Percentiles rank a stretch among this genome's conserved stretches.
Conservation (phyloP, 2,329 filamentous ascomycete species). For the Cadophora malorum region DNA sequence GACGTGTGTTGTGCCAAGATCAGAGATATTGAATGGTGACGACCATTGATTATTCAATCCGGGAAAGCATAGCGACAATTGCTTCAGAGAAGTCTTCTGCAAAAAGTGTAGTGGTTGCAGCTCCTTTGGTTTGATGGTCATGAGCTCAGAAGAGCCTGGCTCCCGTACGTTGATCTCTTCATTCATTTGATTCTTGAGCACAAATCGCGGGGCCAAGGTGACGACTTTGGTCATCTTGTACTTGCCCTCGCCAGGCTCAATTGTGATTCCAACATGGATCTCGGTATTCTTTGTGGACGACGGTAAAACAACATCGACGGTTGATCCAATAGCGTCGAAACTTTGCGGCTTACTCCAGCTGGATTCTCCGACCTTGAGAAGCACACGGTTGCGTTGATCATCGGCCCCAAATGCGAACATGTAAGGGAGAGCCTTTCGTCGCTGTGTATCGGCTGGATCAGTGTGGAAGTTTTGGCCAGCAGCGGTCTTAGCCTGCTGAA, state of each 20-base stretch:
- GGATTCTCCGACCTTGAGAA: conserved; percentile 87
- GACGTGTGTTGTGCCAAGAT: conserved; percentile 89
- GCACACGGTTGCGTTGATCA: conserved; percentile 87
- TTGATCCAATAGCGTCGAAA: conserved; percentile 96
- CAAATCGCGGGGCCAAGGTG: conserved; percentile 88
- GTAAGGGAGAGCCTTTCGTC: conserved; percentile 81
- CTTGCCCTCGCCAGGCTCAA: conserved; percentile 92
- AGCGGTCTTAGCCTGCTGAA: conserved; percentile 81
- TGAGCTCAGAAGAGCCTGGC: conserved; percentile 85
- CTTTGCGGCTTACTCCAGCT: conserved; percentile 97
- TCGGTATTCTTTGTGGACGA: conserved; percentile 74
- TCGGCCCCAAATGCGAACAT: conserved; percentile 95
- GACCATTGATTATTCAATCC: conserved; percentile 98
- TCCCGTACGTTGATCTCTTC: conserved; percentile 92
- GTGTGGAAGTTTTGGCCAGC: conserved; percentile 77
- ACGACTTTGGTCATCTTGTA: conserved; percentile 98
- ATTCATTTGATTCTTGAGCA: conserved; percentile 89
- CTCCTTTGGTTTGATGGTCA: conserved; percentile 78
- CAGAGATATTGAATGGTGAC: conserved; percentile 95
- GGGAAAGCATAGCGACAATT: conserved; percentile 90
- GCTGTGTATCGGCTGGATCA: conserved; percentile 56
- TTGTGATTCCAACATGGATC: conserved; percentile 88
- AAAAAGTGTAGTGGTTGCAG: conserved; percentile 89
- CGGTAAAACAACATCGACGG: conserved; percentile 83
- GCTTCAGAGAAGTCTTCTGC: conserved; percentile 81